These are phyloP conservation scores for Nicotiana tabacum DNA, from an alignment of 257 asterid genomes.

Conservation along the genomic window DNA sequence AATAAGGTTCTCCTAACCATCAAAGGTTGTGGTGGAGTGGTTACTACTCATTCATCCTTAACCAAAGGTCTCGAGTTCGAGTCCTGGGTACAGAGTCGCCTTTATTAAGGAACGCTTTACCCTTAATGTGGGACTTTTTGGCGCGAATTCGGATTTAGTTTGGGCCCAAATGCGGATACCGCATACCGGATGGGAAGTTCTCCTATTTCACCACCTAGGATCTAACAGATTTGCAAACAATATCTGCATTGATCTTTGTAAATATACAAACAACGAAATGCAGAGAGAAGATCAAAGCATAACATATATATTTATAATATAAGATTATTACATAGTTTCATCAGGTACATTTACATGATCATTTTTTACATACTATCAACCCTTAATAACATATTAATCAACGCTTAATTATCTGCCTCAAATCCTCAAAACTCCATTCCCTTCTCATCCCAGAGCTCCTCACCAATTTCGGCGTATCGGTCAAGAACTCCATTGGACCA, in stretches of 20 bases:
- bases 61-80: no score
- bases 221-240: not conserved
- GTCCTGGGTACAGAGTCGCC: no score
- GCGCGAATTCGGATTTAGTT: no score
- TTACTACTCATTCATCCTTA: no score
- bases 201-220: not conserved
- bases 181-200: no score
- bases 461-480: constrained; percentile 27
- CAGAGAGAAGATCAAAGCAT: not conserved
- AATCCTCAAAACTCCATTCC: constrained; percentile 53
- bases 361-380: constrained; percentile 5
- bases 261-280: not conserved
- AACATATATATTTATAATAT: not conserved
- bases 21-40: no score
- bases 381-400: not conserved
- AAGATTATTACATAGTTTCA: not conserved
- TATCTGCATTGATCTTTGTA: not conserved
- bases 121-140: no score
- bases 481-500: constrained; percentile 15
- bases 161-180: no score
- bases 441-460: constrained; percentile 51
- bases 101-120: no score
- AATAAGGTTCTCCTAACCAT: not conserved
- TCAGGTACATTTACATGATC: not conserved
- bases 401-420: constrained; percentile 13